Percentiles rank a stretch among this genome's conserved stretches.
Evolutionary conservation across 2,329 filamentous ascomycete genomes (phyloP).

Genomic region (Neurospora crassa): DNA sequence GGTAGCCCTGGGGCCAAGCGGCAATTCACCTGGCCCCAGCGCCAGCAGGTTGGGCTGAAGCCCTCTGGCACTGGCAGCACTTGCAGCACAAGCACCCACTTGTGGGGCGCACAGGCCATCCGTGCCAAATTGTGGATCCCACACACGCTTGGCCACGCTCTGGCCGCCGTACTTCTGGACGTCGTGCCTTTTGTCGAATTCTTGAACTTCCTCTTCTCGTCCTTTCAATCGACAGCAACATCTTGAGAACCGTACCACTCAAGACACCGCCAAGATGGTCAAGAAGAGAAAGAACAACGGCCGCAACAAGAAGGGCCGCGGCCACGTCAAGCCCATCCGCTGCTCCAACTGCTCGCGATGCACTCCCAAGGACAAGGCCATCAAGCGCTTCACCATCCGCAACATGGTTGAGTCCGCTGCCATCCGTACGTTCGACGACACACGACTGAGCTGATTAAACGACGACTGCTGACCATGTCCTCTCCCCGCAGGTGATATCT

Average conservation of each 20-base stretch:
- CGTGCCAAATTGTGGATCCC: neutral
- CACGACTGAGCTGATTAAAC: neutral
- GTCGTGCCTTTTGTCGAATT: constrained; percentile 7
- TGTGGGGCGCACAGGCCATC: neutral
- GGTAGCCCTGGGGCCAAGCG: constrained; percentile 14
- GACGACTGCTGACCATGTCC: constrained; percentile 10
- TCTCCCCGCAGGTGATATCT: constrained; percentile 81
- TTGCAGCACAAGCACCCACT: constrained; percentile 8
- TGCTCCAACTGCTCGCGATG: constrained; percentile 67
- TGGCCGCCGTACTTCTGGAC: neutral
- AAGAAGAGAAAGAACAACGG: constrained; percentile 57
- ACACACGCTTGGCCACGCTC: constrained; percentile 13
- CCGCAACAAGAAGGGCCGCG: constrained; percentile 50
- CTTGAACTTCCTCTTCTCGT: constrained; percentile 7
- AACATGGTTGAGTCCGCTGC: constrained; percentile 99
- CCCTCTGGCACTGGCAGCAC: constrained; percentile 4
- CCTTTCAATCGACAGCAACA: constrained; percentile 14
- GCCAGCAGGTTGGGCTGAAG: neutral
- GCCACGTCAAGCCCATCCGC: constrained; percentile 98
- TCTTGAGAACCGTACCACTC: constrained; percentile 21
- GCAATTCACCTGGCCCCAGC: neutral
- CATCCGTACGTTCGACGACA: constrained; percentile 72
- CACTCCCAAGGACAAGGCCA: constrained; percentile 99
- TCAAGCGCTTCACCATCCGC: constrained; percentile 99
- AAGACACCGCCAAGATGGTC: constrained; percentile 56